These are phyloP conservation scores for Chlorophyllum brunneum DNA, from an alignment of 768 basidiomycete genomes.

Conservation along the genomic window DNA sequence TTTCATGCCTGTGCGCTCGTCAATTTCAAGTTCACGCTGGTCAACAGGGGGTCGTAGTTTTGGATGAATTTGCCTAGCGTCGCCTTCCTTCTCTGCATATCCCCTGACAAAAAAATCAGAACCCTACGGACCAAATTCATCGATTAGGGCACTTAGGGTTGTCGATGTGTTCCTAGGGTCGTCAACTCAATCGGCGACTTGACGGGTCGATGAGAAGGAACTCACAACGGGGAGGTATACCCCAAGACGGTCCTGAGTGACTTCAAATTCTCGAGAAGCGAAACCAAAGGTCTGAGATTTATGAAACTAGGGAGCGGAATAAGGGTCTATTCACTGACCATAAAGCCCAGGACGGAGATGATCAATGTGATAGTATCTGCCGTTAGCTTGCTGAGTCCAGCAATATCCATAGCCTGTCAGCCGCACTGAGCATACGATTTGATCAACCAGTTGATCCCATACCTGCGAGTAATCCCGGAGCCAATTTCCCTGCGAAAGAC, in stretches of 20 bases:
- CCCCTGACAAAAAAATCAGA: conserved; percentile 37
- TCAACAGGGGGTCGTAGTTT: conserved; percentile 74
- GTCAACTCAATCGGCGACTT: neutral
- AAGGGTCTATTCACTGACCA: conserved; percentile 28
- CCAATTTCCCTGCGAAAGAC: conserved; percentile 53
- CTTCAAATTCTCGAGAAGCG: conserved; percentile 65
- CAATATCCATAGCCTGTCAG: conserved; percentile 64
- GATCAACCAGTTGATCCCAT: conserved; percentile 2
- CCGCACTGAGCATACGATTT: neutral
- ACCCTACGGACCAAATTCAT: neutral
- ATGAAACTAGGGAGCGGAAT: neutral
- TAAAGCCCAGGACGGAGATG: conserved; percentile 54
- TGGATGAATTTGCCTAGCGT: conserved; percentile 67
- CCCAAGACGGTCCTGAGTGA: conserved; percentile 68
- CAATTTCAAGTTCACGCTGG: conserved; percentile 69
- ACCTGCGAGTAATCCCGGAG: conserved; percentile 67
- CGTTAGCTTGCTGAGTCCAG: conserved; percentile 61
- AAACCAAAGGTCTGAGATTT: conserved; percentile 51
- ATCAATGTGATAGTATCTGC: conserved; percentile 61
- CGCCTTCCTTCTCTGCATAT: conserved; percentile 65
- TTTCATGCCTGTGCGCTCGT: conserved; percentile 79
- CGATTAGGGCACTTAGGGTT: conserved; percentile 55
- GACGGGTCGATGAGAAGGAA: conserved; percentile 9
- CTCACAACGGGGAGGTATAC: conserved; percentile 70
- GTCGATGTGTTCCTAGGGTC: conserved; percentile 64